A percentile compares a stretch with the other conserved stretches of the same genome.
These are phyloP conservation scores for Metarhizium album DNA, from an alignment of 2,329 filamentous ascomycete species.

Conservation along the genomic window DNA sequence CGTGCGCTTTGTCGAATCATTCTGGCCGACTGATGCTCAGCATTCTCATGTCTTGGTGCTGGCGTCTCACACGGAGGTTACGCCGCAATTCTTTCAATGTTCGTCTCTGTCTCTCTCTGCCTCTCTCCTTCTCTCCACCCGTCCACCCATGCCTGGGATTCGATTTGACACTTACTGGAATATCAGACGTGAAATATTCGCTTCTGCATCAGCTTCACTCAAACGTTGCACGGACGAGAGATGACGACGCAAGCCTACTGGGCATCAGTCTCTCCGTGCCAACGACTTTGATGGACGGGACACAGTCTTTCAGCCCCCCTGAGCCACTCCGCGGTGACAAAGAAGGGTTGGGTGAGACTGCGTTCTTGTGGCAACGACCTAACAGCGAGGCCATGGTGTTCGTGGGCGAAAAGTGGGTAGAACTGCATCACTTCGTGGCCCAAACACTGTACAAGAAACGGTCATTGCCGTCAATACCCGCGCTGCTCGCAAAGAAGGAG, in stretches of 20 bases:
- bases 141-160: background rate
- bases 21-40: constrained; percentile 60
- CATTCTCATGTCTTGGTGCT: constrained; percentile 74
- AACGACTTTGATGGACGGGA: constrained; percentile 49
- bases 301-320: constrained; percentile 41
- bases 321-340: constrained; percentile 10
- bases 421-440: constrained; percentile 72
- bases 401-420: constrained; percentile 76
- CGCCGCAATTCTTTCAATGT: constrained; percentile 74
- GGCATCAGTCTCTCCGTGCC: constrained; percentile 76
- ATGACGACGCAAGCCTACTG: constrained; percentile 48
- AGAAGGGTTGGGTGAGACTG: constrained; percentile 25
- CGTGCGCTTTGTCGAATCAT: constrained; percentile 70
- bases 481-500: constrained; percentile 39
- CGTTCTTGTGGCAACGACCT: constrained; percentile 80
- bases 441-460: constrained; percentile 41
- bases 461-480: constrained; percentile 21
- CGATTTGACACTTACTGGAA: constrained; percentile 2
- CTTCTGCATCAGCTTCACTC: constrained; percentile 73
- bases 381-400: constrained; percentile 73
- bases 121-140: no score
- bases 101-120: constrained; percentile 14
- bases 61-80: constrained; percentile 70
- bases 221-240: constrained; percentile 26
- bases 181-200: constrained; percentile 59